A percentile compares a stretch with the other conserved stretches of the same genome.
These are phyloP conservation scores for Lagenidium giganteum DNA, from an alignment of 352 stramenopile species.

Conservation along the genomic window DNA sequence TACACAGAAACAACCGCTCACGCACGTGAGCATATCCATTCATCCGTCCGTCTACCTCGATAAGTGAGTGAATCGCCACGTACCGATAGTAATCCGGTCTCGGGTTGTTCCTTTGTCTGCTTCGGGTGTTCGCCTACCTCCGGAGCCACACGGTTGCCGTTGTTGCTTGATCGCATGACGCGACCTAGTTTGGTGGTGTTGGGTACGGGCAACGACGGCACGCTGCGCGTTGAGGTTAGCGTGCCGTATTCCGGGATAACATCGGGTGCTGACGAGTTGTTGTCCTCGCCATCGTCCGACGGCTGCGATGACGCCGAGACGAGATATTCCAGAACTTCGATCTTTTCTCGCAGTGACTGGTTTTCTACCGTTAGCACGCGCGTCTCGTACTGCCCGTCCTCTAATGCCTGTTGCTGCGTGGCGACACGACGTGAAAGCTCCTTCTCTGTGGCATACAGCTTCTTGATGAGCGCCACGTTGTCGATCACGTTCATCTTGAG, in stretches of 20 bases:
- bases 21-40: too few species aligned
- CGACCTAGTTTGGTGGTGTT: too few species aligned
- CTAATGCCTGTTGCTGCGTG: conserved; percentile 17
- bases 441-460: conserved; percentile 41
- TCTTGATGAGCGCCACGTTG: conserved; percentile 57
- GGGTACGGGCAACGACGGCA: conserved; percentile 3
- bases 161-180: neutral
- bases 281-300: conserved; percentile 1
- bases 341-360: conserved; percentile 45
- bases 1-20: conserved; percentile 5
- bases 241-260: conserved; percentile 34
- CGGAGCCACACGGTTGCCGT: neutral
- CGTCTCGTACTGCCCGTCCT: conserved; percentile 24
- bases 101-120: conserved; percentile 10
- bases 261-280: conserved; percentile 8
- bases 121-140: neutral
- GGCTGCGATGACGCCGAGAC: conserved; percentile 7
- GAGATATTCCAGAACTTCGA: conserved; percentile 57
- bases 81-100: conserved; percentile 43
- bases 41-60: neutral
- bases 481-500: conserved; percentile 52
- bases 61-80: neutral
- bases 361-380: conserved; percentile 49
- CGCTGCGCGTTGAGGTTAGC: conserved; percentile 7
- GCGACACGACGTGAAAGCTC: conserved; percentile 20